Evolutionary conservation across 495 filamentous ascomycete genomes (phyloP), one percentile per base, ranked within the genome.

Genomic region (Neurospora sp.): DNA sequence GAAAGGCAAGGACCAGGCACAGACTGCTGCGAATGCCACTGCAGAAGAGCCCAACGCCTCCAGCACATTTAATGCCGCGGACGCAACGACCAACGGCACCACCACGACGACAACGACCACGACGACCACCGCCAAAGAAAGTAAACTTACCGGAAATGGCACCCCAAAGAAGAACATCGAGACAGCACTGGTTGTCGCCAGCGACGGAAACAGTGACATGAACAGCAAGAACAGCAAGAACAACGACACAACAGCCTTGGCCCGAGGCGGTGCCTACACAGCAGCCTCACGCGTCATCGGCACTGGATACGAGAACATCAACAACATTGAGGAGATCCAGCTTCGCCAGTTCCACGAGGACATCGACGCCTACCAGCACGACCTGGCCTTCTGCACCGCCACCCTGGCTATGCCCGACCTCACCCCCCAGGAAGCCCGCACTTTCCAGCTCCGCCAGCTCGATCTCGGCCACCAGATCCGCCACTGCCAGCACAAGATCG

Each of bases 381-480:
- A 85, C 71, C 44, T 81, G 3, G 77, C 79, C 14, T 85, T 77
- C 70, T 84, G 82, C 72, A 72, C 70, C 7, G 75, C 77, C 7
- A 80, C 81, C 69, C 77, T 85, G 0, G 73, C 70, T 3, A 68
- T 76, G 5, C 71, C 69, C 0, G 79, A 83, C 45, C 76, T 85
- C 39, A 85, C 81, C 0, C 81, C 83, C 0, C 81, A 84, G 41
- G 83, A 85, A 75, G 73, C 73, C 0, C 78, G 83, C 39, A 84
- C 79, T 0, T 69, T 83, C 6, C 81, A 83, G 72, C 75, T 84
- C 20, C 83, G 83, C 9, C 74, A 75, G 6, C 72, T 85, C 6
- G 83, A 85, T 40, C 78, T 82, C 22, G 74, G 75, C 27, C 83
- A 85, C 71, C 82, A 83, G 72, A 82, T 84, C 39, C 82, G 83